Percentiles rank a stretch among this genome's conserved stretches.
These are phyloP conservation scores for Chlamydomonas schloesseri DNA, from an alignment of 139 green algal species.

Conservation along the genomic window DNA sequence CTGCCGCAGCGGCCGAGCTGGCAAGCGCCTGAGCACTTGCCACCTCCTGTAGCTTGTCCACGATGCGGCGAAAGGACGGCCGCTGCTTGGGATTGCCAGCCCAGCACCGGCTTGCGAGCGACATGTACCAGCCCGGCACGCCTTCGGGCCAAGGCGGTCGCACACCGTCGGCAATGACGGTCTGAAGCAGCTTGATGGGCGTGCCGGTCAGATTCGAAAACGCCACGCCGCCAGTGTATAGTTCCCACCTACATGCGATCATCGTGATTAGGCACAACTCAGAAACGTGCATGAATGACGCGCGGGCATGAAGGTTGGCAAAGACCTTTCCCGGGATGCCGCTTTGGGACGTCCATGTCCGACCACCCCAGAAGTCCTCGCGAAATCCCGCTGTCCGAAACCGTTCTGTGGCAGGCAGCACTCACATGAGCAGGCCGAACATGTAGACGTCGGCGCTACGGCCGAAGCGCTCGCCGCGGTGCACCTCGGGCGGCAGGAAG, in stretches of 20 bases:
- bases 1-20: background rate
- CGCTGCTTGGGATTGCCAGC: constrained; percentile 42
- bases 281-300: no score
- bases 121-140: constrained; percentile 43
- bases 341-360: no score
- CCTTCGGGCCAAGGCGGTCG: constrained; percentile 42
- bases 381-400: no score
- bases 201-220: constrained; percentile 42
- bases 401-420: no score
- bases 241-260: constrained; percentile 53
- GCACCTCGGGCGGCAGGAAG: constrained; percentile 59
- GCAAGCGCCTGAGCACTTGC: background rate
- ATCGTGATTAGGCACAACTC: no score
- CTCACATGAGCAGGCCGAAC: constrained; percentile 62
- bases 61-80: constrained; percentile 56
- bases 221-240: constrained; percentile 48
- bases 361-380: no score
- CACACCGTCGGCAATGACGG: constrained; percentile 56
- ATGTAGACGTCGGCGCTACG: constrained; percentile 54
- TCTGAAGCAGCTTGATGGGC: constrained; percentile 54
- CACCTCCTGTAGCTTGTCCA: constrained; percentile 44
- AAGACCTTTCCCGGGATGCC: no score
- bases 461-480: constrained; percentile 47
- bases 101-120: constrained; percentile 56
- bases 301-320: background rate